Base-by-base conservation (phyloP, 1,284 basidiomycete species). In the Xerocomus nothofagi region DNA sequence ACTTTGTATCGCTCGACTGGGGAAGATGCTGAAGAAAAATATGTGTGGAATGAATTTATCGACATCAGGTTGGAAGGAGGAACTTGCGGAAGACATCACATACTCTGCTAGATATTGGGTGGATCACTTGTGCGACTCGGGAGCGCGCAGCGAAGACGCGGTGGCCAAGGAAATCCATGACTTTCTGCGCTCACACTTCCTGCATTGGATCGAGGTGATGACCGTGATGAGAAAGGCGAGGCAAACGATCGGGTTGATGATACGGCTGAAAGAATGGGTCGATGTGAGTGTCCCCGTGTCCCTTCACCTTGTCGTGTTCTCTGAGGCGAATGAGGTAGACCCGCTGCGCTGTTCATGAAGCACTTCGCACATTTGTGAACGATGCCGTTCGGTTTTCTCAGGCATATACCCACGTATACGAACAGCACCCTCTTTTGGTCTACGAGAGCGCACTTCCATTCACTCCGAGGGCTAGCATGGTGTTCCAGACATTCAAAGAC, bases 161-260 rank as follows among this genome's bases (percentile, higher is more conserved):
- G 14, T 57, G 24, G 45, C 11, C 9, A 50, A 55, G 3, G 61
- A 56, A 12, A 47, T 70, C 3, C 7, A 56, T 3, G 4, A 1
- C 23, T 65, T 67, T 48, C 42, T 67, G 42, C 41, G 39, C 6
- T 44, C 31, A n/a, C 65, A 67, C 27, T 60, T 70, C 3, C 39
- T 67, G n/a, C 67, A 67, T 45, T 67, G 68, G 65, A 61, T 70
- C 26, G 68, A 67, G 39, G 51, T 50, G 31, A 69, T 70, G 68
- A 44, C 55, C 8, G 17, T 58, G 27, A 53, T 70, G 47, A 61
- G 30, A 40, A 68, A 51, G 45, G 61, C 68, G 29, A 66, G 68
- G 41, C 65, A 68, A 40, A 68, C 66, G 14, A 69, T 67, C 14
- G 57, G 62, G 20, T 44, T 55, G 9, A 57, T 67, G 53, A 49